These are phyloP conservation scores for Trichoderma virens DNA, from an alignment of 495 filamentous ascomycete genomes.

Conservation along the genomic window DNA sequence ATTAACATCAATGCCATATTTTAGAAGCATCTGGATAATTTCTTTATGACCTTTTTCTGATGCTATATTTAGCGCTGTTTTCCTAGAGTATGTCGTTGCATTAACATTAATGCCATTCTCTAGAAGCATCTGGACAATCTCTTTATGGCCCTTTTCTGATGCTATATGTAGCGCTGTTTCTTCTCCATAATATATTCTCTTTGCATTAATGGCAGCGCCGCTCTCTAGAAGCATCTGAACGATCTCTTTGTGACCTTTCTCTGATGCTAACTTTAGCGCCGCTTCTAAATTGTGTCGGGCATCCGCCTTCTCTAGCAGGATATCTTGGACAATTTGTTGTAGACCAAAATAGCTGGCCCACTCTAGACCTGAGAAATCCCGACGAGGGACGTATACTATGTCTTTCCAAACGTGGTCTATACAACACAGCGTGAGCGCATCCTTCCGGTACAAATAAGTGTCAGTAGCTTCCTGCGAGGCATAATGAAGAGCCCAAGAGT, in stretches of 20 bases:
- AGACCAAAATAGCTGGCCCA: conserved; percentile 14
- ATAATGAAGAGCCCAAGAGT: neutral
- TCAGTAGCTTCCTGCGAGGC: neutral
- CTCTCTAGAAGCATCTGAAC: no score
- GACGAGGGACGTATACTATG: no score
- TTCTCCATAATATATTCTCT: conserved; percentile 17
- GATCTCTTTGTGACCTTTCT: no score
- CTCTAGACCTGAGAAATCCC: conserved; percentile 10
- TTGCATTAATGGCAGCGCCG: no score
- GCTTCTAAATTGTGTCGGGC: neutral
- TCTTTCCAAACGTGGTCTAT: neutral
- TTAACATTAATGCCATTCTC: conserved; percentile 1
- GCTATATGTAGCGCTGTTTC: conserved; percentile 22
- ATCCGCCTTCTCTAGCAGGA: conserved; percentile 14
- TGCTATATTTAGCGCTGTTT: conserved; percentile 13
- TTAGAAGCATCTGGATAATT: conserved; percentile 18
- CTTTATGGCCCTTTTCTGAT: conserved; percentile 8
- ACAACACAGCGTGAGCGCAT: neutral
- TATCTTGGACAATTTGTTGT: conserved; percentile 8
- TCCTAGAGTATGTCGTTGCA: neutral
- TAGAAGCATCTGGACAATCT: conserved; percentile 21
- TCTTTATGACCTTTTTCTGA: conserved; percentile 14
- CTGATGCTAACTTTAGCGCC: no score
- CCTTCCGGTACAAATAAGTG: neutral
- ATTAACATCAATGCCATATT: conserved; percentile 19